phyloP scores from a whole-genome alignment of 2,329 filamentous ascomycete genomes.

The Talaromyces verruculosus region DNA sequence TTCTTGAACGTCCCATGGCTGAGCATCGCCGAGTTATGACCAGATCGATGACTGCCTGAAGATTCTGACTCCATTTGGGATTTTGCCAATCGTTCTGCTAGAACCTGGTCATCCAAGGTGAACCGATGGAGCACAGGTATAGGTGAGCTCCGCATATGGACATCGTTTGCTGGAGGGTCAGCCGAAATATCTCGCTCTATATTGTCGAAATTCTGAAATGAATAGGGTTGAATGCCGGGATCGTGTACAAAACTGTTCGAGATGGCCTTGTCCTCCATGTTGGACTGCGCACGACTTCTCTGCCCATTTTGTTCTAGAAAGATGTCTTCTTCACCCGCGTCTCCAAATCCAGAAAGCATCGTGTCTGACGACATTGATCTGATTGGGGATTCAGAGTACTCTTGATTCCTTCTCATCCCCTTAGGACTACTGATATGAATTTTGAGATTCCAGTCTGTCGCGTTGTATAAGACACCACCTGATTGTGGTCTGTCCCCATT shows the following conservation, averaged over 20 bases:
- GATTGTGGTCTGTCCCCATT: neutral
- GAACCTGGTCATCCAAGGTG: slow-evolving; percentile 32
- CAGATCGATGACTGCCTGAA: neutral
- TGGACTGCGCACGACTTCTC: neutral
- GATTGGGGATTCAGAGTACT: slow-evolving; percentile 4
- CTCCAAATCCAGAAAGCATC: slow-evolving; percentile 7
- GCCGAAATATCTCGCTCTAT: neutral
- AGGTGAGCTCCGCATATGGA: neutral
- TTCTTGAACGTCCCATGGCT: neutral
- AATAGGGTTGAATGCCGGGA: neutral
- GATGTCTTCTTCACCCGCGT: neutral
- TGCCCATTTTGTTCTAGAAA: neutral
- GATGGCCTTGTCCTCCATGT: neutral
- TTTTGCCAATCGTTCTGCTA: slow-evolving; percentile 26
- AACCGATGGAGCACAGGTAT: slow-evolving; percentile 24
- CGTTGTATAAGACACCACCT: neutral
- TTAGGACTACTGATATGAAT: slow-evolving; percentile 9
- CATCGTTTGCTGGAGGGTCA: neutral
- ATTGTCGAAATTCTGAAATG: neutral
- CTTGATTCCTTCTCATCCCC: neutral
- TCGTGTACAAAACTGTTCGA: neutral
- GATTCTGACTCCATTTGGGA: neutral
- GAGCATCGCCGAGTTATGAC: neutral
- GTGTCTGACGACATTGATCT: slow-evolving; percentile 21
- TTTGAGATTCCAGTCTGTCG: neutral